These are phyloP conservation scores for Aristolochia fimbriata DNA, from an alignment of 164 flowering plant species.

Conservation along the genomic window DNA sequence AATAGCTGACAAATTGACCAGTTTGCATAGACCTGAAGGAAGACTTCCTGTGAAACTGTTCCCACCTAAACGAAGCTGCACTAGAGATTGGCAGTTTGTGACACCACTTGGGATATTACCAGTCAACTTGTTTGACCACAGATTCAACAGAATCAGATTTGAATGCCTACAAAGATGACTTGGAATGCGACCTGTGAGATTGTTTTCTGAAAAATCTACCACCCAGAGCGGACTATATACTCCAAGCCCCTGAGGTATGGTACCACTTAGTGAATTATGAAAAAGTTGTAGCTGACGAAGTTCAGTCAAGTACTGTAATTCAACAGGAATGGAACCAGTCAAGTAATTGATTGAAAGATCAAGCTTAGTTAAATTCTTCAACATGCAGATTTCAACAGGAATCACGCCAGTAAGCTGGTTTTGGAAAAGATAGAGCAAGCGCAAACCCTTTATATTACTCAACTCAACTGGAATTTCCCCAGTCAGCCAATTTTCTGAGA, in stretches of 20 bases:
- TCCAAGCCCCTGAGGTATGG: slow-evolving; percentile 76
- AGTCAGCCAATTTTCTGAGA: slow-evolving; percentile 63
- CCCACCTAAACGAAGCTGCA: slow-evolving; percentile 56
- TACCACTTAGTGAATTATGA: slow-evolving; percentile 55
- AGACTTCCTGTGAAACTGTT: slow-evolving; percentile 71
- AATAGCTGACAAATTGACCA: slow-evolving; percentile 63
- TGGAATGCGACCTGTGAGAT: slow-evolving; percentile 68
- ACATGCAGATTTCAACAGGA: slow-evolving; percentile 53
- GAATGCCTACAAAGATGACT: slow-evolving; percentile 51
- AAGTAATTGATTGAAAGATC: slow-evolving; percentile 80
- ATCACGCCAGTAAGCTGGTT: slow-evolving; percentile 74
- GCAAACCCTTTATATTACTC: slow-evolving; percentile 43
- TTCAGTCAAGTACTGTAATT: slow-evolving; percentile 52
- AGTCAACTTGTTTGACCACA: slow-evolving; percentile 57
- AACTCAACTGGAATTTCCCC: slow-evolving; percentile 82
- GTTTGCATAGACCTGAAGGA: slow-evolving; percentile 63
- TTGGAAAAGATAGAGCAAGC: slow-evolving; percentile 60
- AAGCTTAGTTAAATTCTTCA: slow-evolving; percentile 56
- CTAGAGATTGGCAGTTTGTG: slow-evolving; percentile 49
- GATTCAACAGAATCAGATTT: slow-evolving; percentile 54
- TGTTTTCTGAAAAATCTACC: slow-evolving; percentile 72
- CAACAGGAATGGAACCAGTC: slow-evolving; percentile 66
- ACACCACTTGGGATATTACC: slow-evolving; percentile 71
- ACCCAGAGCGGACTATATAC: slow-evolving; percentile 68
- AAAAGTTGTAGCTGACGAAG: slow-evolving; percentile 72